Percentiles rank a stretch among this genome's conserved stretches.
phyloP scores from a whole-genome alignment of 1,139 yeast genomes.

The Scheffersomyces illinoinensis region DNA sequence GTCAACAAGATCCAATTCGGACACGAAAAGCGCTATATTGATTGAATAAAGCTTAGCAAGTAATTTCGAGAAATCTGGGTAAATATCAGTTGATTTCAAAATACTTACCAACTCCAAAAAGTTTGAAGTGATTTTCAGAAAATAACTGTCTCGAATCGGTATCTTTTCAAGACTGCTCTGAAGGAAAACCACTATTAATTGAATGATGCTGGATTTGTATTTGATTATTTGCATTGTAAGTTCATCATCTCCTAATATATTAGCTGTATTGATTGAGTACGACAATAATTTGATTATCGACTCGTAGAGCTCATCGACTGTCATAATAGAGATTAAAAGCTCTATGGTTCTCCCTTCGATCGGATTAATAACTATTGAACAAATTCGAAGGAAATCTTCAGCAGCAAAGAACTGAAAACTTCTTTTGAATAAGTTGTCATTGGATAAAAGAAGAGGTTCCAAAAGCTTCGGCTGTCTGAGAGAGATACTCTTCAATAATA shows the following conservation, averaged over 20 bases:
- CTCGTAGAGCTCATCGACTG: constrained; percentile 29
- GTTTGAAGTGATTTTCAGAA: constrained; percentile 26
- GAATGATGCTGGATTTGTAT: constrained; percentile 29
- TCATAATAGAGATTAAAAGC: constrained; percentile 23
- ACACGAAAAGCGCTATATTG: constrained; percentile 28
- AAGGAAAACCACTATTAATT: constrained; percentile 31
- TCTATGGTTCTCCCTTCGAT: constrained; percentile 24
- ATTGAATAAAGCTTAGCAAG: constrained; percentile 32
- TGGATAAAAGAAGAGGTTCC: constrained; percentile 29
- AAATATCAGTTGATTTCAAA: constrained; percentile 33
- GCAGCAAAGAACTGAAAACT: constrained; percentile 25
- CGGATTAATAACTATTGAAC: constrained; percentile 28
- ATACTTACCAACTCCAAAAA: constrained; percentile 36
- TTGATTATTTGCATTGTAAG: constrained; percentile 39
- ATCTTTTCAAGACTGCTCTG: constrained; percentile 26
- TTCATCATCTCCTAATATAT: constrained; percentile 29
- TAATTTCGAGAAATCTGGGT: constrained; percentile 23
- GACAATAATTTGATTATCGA: constrained; percentile 29
- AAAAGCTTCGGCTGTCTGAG: constrained; percentile 29
- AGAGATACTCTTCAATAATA: constrained; percentile 27
- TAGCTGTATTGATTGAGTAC: constrained; percentile 32
- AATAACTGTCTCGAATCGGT: constrained; percentile 36
- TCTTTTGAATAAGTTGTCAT: constrained; percentile 27
- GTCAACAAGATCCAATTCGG: constrained; percentile 27
- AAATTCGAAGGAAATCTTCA: constrained; percentile 37